A percentile compares a stretch with the other conserved stretches of the same genome.
These are phyloP conservation scores for Ophiostoma tasmaniense DNA, from an alignment of 2,329 filamentous ascomycete genomes.

Conservation along the genomic window DNA sequence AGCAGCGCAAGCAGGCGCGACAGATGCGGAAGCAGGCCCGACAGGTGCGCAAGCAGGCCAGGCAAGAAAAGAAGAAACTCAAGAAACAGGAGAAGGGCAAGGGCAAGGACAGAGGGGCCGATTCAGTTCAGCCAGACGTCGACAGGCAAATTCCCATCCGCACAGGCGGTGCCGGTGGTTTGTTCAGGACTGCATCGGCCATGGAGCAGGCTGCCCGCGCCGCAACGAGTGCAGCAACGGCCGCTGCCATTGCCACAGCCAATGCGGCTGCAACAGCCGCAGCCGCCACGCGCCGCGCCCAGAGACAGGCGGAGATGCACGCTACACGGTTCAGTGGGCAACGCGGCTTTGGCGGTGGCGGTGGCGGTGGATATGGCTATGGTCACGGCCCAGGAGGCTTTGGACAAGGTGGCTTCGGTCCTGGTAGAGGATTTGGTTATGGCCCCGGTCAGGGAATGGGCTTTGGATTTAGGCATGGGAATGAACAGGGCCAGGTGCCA, in stretches of 20 bases:
- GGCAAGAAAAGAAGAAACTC: not conserved
- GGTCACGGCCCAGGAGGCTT: not conserved
- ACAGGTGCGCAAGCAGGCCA: not conserved
- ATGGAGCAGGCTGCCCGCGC: not conserved
- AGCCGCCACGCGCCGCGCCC: not conserved
- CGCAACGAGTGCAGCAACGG: not conserved
- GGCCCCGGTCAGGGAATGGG: not conserved
- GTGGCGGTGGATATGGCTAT: not conserved
- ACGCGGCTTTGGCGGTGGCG: not conserved
- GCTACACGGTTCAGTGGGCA: not conserved
- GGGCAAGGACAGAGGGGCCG: not conserved
- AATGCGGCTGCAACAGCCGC: not conserved
- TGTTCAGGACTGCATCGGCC: not conserved
- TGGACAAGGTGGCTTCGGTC: not conserved
- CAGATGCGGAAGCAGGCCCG: slow-evolving; percentile 6
- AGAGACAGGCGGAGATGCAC: not conserved
- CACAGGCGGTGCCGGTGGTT: not conserved
- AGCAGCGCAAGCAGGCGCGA: slow-evolving; percentile 9
- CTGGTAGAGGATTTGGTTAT: not conserved
- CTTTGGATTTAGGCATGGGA: not conserved
- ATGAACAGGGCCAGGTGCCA: not conserved
- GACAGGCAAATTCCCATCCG: slow-evolving; percentile 1
- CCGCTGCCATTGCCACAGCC: not conserved
- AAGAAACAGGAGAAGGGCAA: not conserved
- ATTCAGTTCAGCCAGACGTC: not conserved